Percentiles rank a stretch among this genome's conserved stretches.
These are phyloP conservation scores for Mycena leptocephala DNA, from an alignment of 768 basidiomycete genomes.

Conservation along the genomic window DNA sequence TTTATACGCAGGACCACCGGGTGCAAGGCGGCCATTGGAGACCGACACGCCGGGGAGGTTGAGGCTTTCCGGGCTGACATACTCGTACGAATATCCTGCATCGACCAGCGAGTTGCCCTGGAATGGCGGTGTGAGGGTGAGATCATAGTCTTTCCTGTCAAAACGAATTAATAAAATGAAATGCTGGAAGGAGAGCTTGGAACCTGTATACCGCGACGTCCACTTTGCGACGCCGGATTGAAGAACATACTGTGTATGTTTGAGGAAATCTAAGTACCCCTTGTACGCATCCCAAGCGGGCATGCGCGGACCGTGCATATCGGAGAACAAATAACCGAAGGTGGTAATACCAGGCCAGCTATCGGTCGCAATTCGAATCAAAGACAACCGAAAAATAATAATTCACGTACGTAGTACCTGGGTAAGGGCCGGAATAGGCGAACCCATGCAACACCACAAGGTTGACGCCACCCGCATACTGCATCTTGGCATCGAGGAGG, in stretches of 20 bases:
- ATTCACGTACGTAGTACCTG: conserved; percentile 26
- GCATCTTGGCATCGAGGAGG: conserved; percentile 27
- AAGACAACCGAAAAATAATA: too few relatives aligned
- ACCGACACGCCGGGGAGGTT: conserved; percentile 36
- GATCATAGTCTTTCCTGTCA: conserved; percentile 35
- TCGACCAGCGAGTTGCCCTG: conserved; percentile 23
- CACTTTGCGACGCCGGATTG: conserved; percentile 30
- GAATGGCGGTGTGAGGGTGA: conserved; percentile 24
- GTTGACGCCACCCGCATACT: conserved; percentile 35
- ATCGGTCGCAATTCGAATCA: too few relatives aligned
- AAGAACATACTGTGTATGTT: conserved; percentile 33
- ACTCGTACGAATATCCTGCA: conserved; percentile 33
- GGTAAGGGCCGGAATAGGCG: conserved; percentile 36
- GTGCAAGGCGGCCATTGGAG: conserved; percentile 25
- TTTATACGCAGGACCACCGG: conserved; percentile 34
- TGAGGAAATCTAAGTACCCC: conserved; percentile 32
- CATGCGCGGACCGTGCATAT: conserved; percentile 22
- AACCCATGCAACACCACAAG: conserved; percentile 34
- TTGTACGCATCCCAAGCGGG: conserved; percentile 34
- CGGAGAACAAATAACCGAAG: conserved; percentile 1
- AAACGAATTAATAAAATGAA: too few relatives aligned
- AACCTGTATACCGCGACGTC: conserved; percentile 32
- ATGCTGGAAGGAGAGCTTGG: too few relatives aligned
- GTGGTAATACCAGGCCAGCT: conserved; percentile 22
- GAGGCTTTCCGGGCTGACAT: conserved; percentile 35